Conservation (phyloP, 1,139 yeast genomes). For the Pichia sp. region DNA sequence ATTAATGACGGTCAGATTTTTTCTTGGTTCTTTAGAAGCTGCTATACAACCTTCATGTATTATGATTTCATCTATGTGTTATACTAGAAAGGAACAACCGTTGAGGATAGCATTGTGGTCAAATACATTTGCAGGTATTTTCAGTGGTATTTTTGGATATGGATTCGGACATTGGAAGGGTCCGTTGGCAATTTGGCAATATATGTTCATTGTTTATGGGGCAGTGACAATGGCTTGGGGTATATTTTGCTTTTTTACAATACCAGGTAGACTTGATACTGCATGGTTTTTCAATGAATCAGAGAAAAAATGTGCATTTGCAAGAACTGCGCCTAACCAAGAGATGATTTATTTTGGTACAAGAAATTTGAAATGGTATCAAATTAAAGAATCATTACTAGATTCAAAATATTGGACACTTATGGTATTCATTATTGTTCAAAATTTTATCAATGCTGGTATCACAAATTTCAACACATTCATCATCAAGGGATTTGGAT, state of each 20-base stretch:
- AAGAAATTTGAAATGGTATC: slow-evolving; percentile 23
- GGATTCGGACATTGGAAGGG: slow-evolving; percentile 35
- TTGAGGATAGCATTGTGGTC: slow-evolving; percentile 34
- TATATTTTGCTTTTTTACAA: slow-evolving; percentile 28
- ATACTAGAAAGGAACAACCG: slow-evolving; percentile 33
- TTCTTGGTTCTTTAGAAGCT: slow-evolving; percentile 37
- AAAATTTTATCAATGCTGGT: too few species aligned
- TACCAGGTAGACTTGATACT: slow-evolving; percentile 50
- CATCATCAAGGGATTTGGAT: too few species aligned
- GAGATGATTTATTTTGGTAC: slow-evolving; percentile 24
- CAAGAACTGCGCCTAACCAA: slow-evolving; percentile 21
- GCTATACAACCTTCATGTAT: slow-evolving; percentile 34
- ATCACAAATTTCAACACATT: too few species aligned
- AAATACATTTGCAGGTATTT: slow-evolving; percentile 26
- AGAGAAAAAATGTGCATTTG: slow-evolving; percentile 35
- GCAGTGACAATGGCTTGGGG: slow-evolving; percentile 27
- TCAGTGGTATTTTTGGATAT: slow-evolving; percentile 25
- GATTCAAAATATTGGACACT: slow-evolving; percentile 36
- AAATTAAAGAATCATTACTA: slow-evolving; percentile 32
- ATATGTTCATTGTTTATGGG: slow-evolving; percentile 25
- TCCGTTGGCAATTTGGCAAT: slow-evolving; percentile 23
- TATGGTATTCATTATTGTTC: slow-evolving; percentile 29
- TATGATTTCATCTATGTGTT: slow-evolving; percentile 25
- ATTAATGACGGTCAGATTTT: slow-evolving; percentile 33
- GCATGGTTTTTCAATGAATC: slow-evolving; percentile 47